Evolutionary conservation across 2,329 filamentous ascomycete genomes (phyloP).

Genomic region (Apiospora pterosperma): DNA sequence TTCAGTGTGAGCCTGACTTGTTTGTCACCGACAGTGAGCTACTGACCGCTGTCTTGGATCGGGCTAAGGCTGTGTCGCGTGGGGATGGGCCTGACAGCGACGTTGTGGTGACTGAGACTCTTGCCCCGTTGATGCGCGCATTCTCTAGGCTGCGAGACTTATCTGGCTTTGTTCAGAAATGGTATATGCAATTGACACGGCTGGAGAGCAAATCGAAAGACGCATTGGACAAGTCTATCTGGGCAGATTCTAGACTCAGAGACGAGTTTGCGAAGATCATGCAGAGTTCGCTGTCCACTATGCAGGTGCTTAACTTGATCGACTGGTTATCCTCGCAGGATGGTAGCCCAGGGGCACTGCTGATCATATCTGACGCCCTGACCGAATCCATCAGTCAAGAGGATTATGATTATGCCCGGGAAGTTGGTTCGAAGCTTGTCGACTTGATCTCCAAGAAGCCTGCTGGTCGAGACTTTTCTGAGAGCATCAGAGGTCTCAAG

Average conservation of each 20-base stretch:
- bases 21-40: slow-evolving; percentile 35
- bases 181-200: slow-evolving; percentile 28
- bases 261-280: slow-evolving; percentile 25
- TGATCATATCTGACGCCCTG: slow-evolving; percentile 36
- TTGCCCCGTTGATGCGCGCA: slow-evolving; percentile 37
- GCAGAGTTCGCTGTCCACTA: slow-evolving; percentile 31
- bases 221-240: slow-evolving; percentile 19
- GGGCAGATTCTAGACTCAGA: slow-evolving; percentile 23
- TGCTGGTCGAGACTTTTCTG: slow-evolving; percentile 16
- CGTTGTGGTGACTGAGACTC: slow-evolving; percentile 27
- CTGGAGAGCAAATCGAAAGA: slow-evolving; percentile 2
- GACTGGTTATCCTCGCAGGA: slow-evolving; percentile 28
- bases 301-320: slow-evolving; percentile 32
- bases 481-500: slow-evolving; percentile 20
- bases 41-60: slow-evolving; percentile 26
- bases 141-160: slow-evolving; percentile 37
- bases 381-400: slow-evolving; percentile 31
- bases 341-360: slow-evolving; percentile 20
- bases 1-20: slow-evolving; percentile 41
- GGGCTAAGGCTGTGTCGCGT: slow-evolving; percentile 22
- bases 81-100: slow-evolving; percentile 18
- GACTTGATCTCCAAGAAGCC: slow-evolving; percentile 26
- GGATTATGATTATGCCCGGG: slow-evolving; percentile 26
- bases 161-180: slow-evolving; percentile 34
- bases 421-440: slow-evolving; percentile 28